Percentiles rank a stretch among this genome's conserved stretches.
Evolutionary conservation across 2,329 filamentous ascomycete genomes (phyloP).

Genomic region (Scedosporium apiospermum): DNA sequence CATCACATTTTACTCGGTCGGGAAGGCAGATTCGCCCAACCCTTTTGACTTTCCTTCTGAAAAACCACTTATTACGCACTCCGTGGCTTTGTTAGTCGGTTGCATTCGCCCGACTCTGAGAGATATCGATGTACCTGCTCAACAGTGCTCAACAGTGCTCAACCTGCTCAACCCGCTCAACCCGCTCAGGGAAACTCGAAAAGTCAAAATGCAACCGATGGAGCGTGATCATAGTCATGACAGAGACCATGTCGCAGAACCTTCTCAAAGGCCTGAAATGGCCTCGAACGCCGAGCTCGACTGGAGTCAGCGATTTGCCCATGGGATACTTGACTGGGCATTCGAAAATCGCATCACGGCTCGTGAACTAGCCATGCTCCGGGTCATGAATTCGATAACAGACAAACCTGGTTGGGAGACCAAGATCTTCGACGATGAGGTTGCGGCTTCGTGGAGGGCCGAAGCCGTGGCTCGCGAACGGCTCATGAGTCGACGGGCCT

Average conservation of each 20-base stretch:
- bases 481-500: not conserved
- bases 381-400: conserved; percentile 8
- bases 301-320: conserved; percentile 3
- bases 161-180: no score
- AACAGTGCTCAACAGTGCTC: no score
- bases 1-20: no score
- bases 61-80: no score
- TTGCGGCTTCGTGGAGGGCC: not conserved
- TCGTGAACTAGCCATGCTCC: conserved; percentile 9
- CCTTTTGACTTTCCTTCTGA: no score
- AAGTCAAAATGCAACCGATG: not conserved
- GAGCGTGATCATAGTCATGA: not conserved
- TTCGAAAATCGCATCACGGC: conserved; percentile 5
- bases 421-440: conserved; percentile 1
- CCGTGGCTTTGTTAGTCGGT: no score
- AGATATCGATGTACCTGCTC: no score
- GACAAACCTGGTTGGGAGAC: conserved; percentile 6
- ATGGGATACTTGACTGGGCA: conserved; percentile 3
- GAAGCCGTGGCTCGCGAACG: not conserved
- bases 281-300: not conserved
- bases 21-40: no score
- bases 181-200: not conserved
- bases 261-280: not conserved
- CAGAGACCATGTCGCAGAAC: not conserved
- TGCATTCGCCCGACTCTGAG: no score